phyloP scores from a whole-genome alignment of 2,329 filamentous ascomycete species.

The Phaeosphaeriaceae sp. region DNA sequence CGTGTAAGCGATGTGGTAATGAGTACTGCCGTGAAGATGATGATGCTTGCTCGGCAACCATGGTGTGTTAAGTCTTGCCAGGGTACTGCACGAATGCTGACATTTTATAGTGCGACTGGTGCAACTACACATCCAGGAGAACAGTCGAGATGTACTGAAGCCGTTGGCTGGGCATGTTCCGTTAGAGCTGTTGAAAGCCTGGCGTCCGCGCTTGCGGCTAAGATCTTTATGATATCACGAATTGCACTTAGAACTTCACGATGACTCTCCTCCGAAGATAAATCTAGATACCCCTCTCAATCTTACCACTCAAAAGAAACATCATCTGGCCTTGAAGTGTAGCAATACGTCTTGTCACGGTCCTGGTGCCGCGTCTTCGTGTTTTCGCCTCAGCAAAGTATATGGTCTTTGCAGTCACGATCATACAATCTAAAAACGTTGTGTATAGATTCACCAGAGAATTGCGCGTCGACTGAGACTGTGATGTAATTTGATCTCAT shows the following conservation, averaged over 20 bases:
- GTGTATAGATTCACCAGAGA: too few species aligned
- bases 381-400: too few species aligned
- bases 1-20: slow-evolving; percentile 74
- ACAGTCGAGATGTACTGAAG: slow-evolving; percentile 45
- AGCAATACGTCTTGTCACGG: background rate
- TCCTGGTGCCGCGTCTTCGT: background rate
- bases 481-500: too few species aligned
- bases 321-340: background rate
- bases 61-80: slow-evolving; percentile 41
- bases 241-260: background rate
- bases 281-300: slow-evolving; percentile 27
- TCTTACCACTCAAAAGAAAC: background rate
- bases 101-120: slow-evolving; percentile 48
- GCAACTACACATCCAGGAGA: slow-evolving; percentile 45
- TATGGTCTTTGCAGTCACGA: too few species aligned
- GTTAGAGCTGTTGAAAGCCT: background rate
- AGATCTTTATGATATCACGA: background rate
- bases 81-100: slow-evolving; percentile 5
- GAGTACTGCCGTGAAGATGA: slow-evolving; percentile 87
- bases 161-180: background rate
- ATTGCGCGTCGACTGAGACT: too few species aligned
- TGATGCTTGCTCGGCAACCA: slow-evolving; percentile 74
- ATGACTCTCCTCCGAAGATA: slow-evolving; percentile 14
- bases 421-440: too few species aligned
- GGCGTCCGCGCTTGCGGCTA: background rate